Evolutionary conservation across 2,329 filamentous ascomycete species (phyloP), one percentile per base, ranked within the genome.

Genomic region (Ceratocystis papillata): DNA sequence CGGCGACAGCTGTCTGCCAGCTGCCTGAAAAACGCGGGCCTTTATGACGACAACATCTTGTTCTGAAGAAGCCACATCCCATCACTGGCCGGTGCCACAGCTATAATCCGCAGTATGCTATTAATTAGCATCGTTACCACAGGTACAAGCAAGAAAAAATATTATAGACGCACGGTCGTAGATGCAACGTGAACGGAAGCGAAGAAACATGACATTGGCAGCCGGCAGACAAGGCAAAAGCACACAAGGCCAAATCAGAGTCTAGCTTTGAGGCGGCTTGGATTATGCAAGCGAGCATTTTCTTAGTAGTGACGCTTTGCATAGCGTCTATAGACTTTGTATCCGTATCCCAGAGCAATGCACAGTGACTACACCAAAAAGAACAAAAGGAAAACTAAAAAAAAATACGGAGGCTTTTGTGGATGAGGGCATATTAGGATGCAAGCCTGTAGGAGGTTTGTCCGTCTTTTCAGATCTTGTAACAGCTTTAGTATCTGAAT

Each of bases 291-390:
- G 55, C 17, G 55, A n/a, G 28, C 15, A 20, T 59, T 59, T n/a
- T 53, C 22, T 25, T 2, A 20, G 48, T 53, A 53, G 7, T 53
- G n/a, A n/a, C 22, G 55, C n/a, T 37, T 37, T 59, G 55, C 22
- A 59, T 37, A 59, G 28, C 17, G 55, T 59, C 55, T 59, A 37
- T 33, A 30, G 55, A 59, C 55, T 59, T 59, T 59, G 55, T 33
- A 48, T 7, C 41, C 12, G 1, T 41, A 15, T 41, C 37, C 12
- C 37, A 41, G 12, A 41, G 12, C 3, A 41, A 41, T 41, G 10
- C 37, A 41, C 37, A 15, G 10, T 41, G 10, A 15, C 37, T 41
- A 41, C 37, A 15, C 0, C 1, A 33, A 7, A 33, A 8, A 33
- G 30, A 33, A 33, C 30, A 15, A 41, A 15, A n/a, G 46, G 37